These are phyloP conservation scores for Gentiana straminea DNA, from an alignment of 257 asterid species.

Conservation along the genomic window DNA sequence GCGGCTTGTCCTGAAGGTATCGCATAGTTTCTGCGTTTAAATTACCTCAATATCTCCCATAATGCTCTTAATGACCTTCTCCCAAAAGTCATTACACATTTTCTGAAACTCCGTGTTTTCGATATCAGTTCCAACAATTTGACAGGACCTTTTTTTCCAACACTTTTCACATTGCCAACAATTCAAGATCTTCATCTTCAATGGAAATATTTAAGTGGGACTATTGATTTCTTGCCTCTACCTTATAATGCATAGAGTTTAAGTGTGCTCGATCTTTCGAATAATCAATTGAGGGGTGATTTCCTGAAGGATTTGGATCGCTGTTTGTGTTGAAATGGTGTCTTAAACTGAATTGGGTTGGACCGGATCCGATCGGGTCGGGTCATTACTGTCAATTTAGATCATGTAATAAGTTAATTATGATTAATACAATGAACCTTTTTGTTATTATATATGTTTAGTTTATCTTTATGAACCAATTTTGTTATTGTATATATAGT, in stretches of 20 bases:
- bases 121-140: slow-evolving; percentile 84
- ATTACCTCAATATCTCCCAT: slow-evolving; percentile 63
- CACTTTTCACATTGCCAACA: slow-evolving; percentile 52
- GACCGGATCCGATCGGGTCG: too few species aligned
- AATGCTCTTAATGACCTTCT: slow-evolving; percentile 56
- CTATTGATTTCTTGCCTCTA: slow-evolving; percentile 43
- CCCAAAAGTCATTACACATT: slow-evolving; percentile 44
- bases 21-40: slow-evolving; percentile 70
- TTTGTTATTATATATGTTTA: too few species aligned
- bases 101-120: slow-evolving; percentile 59
- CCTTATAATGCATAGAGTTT: slow-evolving; percentile 37
- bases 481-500: too few species aligned
- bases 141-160: slow-evolving; percentile 47
- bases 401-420: too few species aligned
- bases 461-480: too few species aligned
- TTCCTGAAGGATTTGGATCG: slow-evolving; percentile 57
- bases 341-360: too few species aligned
- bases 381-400: too few species aligned
- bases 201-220: slow-evolving; percentile 49
- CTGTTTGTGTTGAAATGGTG: slow-evolving; percentile 14
- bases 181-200: slow-evolving; percentile 68
- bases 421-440: too few species aligned
- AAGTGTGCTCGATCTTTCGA: slow-evolving; percentile 57
- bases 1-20: slow-evolving; percentile 55
- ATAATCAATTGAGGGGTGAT: slow-evolving; percentile 41